Conservation (phyloP, 1,284 basidiomycete genomes). For the Ceratobasidium sp. region DNA sequence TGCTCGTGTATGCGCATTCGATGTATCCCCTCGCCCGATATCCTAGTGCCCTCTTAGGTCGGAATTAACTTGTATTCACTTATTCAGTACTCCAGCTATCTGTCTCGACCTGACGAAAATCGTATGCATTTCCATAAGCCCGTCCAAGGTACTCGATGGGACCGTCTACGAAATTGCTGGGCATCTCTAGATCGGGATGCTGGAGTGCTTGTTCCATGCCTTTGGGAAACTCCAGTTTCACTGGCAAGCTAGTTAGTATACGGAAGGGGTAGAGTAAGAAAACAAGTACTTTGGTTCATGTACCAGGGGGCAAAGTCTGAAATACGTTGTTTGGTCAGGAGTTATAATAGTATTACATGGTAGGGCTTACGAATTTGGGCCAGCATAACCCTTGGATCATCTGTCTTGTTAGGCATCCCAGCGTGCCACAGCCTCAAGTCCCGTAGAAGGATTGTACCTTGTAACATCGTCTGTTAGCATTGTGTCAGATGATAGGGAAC, state of each 20-base stretch:
- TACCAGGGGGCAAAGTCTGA: slow-evolving; percentile 44
- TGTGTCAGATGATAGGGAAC: not conserved
- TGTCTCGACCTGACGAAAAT: slow-evolving; percentile 36
- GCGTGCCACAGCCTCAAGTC: slow-evolving; percentile 44
- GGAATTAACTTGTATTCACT: not conserved
- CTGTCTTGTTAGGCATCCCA: slow-evolving; percentile 40
- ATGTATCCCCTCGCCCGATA: too few relatives aligned
- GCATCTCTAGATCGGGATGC: slow-evolving; percentile 36
- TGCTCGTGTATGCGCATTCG: too few relatives aligned
- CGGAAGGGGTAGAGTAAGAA: not conserved
- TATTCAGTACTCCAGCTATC: slow-evolving; percentile 17
- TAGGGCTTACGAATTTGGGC: slow-evolving; percentile 40
- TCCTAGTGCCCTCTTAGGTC: too few relatives aligned
- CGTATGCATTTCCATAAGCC: slow-evolving; percentile 42
- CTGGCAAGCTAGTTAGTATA: slow-evolving; percentile 2
- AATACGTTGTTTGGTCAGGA: not conserved
- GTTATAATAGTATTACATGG: not conserved
- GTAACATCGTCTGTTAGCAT: not conserved
- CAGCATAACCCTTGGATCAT: slow-evolving; percentile 42
- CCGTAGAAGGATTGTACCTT: slow-evolving; percentile 18
- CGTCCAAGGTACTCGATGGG: slow-evolving; percentile 37
- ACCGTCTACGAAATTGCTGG: slow-evolving; percentile 35
- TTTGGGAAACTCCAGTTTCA: slow-evolving; percentile 43
- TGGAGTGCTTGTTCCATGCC: slow-evolving; percentile 36
- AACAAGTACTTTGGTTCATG: slow-evolving; percentile 34